Conservation (phyloP, 2,329 filamentous ascomycete species). For the Teratosphaeria nubilosa region DNA sequence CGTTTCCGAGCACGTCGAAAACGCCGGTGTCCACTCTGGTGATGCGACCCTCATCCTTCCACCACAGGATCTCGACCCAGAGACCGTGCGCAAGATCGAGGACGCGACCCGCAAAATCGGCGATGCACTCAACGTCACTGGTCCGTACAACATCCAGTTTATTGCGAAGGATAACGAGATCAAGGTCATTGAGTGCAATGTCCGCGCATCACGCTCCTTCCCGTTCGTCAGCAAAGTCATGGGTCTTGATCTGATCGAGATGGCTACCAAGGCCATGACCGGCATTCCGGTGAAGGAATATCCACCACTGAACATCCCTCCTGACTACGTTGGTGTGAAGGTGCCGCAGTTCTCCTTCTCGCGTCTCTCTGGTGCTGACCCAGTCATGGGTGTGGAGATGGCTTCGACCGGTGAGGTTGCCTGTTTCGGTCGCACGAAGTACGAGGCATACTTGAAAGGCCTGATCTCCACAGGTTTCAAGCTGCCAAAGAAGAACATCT, state of each 20-base stretch:
- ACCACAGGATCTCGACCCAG: slow-evolving; percentile 80
- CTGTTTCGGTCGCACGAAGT: slow-evolving; percentile 90
- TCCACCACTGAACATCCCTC: slow-evolving; percentile 62
- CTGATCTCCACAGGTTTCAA: slow-evolving; percentile 93
- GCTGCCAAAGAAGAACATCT: slow-evolving; percentile 87
- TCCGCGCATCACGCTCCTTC: slow-evolving; percentile 90
- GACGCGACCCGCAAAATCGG: slow-evolving; percentile 95
- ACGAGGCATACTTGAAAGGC: slow-evolving; percentile 95
- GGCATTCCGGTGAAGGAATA: slow-evolving; percentile 73
- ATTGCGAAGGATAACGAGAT: slow-evolving; percentile 99
- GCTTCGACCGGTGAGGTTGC: slow-evolving; percentile 97
- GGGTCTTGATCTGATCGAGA: slow-evolving; percentile 93
- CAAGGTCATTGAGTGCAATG: slow-evolving; percentile 99
- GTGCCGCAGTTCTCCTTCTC: slow-evolving; percentile 99
- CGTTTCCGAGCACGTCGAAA: slow-evolving; percentile 97
- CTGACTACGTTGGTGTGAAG: slow-evolving; percentile 88
- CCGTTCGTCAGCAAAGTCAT: slow-evolving; percentile 98
- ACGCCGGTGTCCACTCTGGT: slow-evolving; percentile 95
- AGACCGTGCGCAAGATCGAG: slow-evolving; percentile 83
- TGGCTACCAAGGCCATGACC: slow-evolving; percentile 97
- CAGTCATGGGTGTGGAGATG: slow-evolving; percentile 97
- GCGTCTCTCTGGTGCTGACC: slow-evolving; percentile 87
- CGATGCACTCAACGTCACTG: slow-evolving; percentile 85
- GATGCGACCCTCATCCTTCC: slow-evolving; percentile 92
- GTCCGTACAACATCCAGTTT: slow-evolving; percentile 98